These are phyloP conservation scores for Fusarium mundagurra DNA, from an alignment of 2,329 filamentous ascomycete species.

Conservation along the genomic window DNA sequence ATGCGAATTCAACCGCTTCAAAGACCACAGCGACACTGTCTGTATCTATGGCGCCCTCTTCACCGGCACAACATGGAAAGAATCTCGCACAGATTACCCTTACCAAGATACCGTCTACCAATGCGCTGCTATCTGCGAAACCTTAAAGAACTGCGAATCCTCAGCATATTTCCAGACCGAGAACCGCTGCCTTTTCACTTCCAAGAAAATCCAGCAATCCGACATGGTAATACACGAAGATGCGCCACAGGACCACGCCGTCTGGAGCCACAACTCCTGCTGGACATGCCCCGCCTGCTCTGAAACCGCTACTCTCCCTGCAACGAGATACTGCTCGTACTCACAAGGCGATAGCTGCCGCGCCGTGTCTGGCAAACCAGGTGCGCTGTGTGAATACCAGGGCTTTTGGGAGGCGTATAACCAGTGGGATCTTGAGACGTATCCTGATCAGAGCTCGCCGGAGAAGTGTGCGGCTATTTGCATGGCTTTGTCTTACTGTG, in stretches of 20 bases:
- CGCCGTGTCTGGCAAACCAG: background rate
- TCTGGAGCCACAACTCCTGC: background rate
- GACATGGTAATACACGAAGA: background rate
- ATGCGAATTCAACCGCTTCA: constrained; percentile 13
- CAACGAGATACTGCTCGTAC: background rate
- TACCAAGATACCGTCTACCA: constrained; percentile 7
- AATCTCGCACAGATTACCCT: background rate
- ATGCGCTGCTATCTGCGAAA: constrained; percentile 15
- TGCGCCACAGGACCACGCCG: background rate
- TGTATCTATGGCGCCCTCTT: constrained; percentile 1
- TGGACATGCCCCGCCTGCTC: background rate
- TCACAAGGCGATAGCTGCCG: background rate
- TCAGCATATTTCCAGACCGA: constrained; percentile 1
- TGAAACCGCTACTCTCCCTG: background rate
- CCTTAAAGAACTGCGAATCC: background rate
- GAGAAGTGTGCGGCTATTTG: constrained; percentile 4
- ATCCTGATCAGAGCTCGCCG: constrained; percentile 2
- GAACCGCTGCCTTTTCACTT: constrained; percentile 13
- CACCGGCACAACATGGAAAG: background rate
- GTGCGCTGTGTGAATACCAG: background rate
- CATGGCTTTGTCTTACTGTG: background rate
- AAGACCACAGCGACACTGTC: background rate
- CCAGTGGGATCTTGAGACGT: background rate
- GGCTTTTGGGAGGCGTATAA: constrained; percentile 8
- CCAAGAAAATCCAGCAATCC: background rate